Conservation (phyloP, 768 basidiomycete genomes). For the Hygrophoropsis aurantiaca region DNA sequence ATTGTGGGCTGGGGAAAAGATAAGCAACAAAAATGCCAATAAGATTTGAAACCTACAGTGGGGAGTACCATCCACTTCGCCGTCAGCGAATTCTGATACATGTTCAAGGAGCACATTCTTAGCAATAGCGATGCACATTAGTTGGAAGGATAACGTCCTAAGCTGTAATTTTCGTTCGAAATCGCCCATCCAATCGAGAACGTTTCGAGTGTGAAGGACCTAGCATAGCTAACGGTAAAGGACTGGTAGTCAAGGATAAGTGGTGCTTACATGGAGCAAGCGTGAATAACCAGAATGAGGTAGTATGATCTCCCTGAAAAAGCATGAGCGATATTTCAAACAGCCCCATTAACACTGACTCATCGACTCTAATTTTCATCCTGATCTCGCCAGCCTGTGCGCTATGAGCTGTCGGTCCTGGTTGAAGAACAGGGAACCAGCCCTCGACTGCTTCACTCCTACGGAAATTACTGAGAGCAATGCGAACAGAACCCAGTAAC, state of each 20-base stretch:
- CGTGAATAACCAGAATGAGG: constrained; percentile 61
- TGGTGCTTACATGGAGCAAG: constrained; percentile 55
- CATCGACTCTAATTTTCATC: constrained; percentile 71
- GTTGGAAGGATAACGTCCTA: constrained; percentile 57
- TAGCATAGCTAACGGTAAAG: constrained; percentile 4
- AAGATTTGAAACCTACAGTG: constrained; percentile 48
- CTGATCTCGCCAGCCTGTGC: constrained; percentile 74
- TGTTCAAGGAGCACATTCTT: constrained; percentile 63
- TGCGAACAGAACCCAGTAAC: constrained; percentile 58
- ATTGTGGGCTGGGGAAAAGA: constrained; percentile 55
- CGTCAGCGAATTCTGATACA: constrained; percentile 65
- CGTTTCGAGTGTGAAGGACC: constrained; percentile 55
- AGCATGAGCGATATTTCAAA: constrained; percentile 1
- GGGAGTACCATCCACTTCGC: constrained; percentile 69
- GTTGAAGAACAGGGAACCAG: constrained; percentile 76
- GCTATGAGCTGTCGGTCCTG: constrained; percentile 46
- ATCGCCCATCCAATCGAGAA: constrained; percentile 74
- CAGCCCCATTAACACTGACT: constrained; percentile 60
- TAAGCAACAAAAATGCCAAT: neutral
- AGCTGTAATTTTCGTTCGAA: constrained; percentile 66
- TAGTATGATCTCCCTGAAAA: constrained; percentile 73
- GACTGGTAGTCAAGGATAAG: neutral
- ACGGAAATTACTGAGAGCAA: constrained; percentile 70
- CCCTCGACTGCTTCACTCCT: constrained; percentile 77
- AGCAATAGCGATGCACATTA: constrained; percentile 72